A percentile compares a stretch with the other conserved stretches of the same genome.
phyloP scores from a whole-genome alignment of 2,329 filamentous ascomycete species.

The Cryphonectria parasitica region DNA sequence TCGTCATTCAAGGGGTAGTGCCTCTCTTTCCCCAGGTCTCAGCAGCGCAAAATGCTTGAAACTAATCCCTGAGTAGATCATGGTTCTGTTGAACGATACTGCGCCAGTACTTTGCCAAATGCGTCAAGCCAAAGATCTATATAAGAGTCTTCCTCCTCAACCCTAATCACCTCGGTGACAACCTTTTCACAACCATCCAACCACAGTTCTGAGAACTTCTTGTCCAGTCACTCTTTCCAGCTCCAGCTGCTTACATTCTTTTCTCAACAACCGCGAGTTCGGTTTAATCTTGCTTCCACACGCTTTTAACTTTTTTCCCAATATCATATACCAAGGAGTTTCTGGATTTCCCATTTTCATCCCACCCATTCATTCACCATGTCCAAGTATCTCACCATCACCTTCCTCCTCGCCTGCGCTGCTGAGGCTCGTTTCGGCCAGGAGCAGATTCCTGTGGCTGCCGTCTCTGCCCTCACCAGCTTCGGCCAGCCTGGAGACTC shows the following conservation, averaged over 20 bases:
- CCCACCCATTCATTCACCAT: slow-evolving; percentile 1
- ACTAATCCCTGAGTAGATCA: slow-evolving; percentile 15
- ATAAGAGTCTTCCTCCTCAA: slow-evolving; percentile 17
- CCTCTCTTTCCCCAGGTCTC: neutral
- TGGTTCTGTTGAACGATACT: neutral
- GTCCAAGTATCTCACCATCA: slow-evolving; percentile 38
- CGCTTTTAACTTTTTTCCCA: slow-evolving; percentile 7
- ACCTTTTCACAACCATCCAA: neutral
- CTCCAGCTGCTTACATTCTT: slow-evolving; percentile 23
- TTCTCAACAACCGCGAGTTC: slow-evolving; percentile 19
- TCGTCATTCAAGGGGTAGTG: slow-evolving; percentile 27
- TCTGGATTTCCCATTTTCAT: neutral
- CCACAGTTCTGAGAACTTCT: neutral
- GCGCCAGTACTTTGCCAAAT: neutral
- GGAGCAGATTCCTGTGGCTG: slow-evolving; percentile 62
- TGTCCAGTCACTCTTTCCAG: slow-evolving; percentile 18
- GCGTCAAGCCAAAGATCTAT: slow-evolving; percentile 14
- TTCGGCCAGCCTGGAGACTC: slow-evolving; percentile 63
- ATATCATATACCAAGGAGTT: slow-evolving; percentile 9
- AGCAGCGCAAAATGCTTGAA: slow-evolving; percentile 11
- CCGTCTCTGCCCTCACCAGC: slow-evolving; percentile 54
- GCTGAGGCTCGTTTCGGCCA: slow-evolving; percentile 63
- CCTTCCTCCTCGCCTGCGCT: slow-evolving; percentile 41
- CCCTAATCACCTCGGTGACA: neutral
- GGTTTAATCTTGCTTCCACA: slow-evolving; percentile 18